Evolutionary conservation across 176 grass and related monocot species (phyloP).

Genomic region (Zea luxurians): DNA sequence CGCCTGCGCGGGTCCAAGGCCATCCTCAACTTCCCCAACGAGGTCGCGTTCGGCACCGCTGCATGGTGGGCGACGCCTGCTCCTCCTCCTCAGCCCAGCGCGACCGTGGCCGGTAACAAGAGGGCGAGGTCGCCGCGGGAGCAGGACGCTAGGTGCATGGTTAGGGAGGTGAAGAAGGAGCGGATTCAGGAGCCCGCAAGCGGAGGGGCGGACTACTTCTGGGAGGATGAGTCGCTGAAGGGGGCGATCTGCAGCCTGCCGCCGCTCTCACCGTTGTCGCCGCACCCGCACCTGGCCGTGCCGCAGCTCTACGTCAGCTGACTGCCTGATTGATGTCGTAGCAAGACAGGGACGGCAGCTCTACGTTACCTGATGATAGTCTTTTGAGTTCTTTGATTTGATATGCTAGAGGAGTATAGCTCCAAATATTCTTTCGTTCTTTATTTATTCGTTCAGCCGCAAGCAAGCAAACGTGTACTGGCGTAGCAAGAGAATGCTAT

Average conservation of each 20-base stretch:
- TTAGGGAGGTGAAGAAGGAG: slow-evolving; percentile 44
- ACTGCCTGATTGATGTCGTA: background rate
- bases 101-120: slow-evolving; percentile 26
- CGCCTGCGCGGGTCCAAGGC: slow-evolving; percentile 58
- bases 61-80: slow-evolving; percentile 19
- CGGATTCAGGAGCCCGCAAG: background rate
- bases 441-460: background rate
- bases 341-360: background rate
- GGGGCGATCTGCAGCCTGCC: slow-evolving; percentile 36
- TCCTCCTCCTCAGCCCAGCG: background rate
- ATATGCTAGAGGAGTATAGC: background rate
- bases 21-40: slow-evolving; percentile 74
- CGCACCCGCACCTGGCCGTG: slow-evolving; percentile 36
- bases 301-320: slow-evolving; percentile 50
- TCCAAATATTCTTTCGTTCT: slow-evolving; percentile 29
- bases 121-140: background rate
- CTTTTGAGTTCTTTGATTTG: background rate
- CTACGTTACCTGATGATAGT: slow-evolving; percentile 16
- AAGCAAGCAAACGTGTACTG: background rate
- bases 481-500: too few species aligned
- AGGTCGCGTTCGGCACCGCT: slow-evolving; percentile 32
- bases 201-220: slow-evolving; percentile 26
- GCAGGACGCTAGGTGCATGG: background rate
- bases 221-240: slow-evolving; percentile 35
- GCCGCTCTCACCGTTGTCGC: slow-evolving; percentile 52